Percentiles rank a stretch among this genome's conserved stretches.
phyloP scores from a whole-genome alignment of 2,329 filamentous ascomycete species.

The Aspergillus proliferans region DNA sequence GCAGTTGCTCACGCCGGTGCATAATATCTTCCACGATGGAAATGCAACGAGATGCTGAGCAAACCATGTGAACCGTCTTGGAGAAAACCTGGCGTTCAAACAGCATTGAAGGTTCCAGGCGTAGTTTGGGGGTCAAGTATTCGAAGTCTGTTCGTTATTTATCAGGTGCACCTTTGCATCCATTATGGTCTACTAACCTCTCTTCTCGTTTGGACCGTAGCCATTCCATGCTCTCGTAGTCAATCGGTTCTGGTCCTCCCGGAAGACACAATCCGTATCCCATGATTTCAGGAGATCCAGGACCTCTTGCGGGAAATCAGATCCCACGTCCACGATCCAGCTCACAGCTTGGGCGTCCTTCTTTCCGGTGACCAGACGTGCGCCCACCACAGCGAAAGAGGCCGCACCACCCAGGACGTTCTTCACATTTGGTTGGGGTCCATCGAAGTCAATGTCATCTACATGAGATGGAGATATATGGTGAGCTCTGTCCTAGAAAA shows the following conservation, averaged over 20 bases:
- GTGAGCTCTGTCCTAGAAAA: slow-evolving; percentile 11
- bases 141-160: slow-evolving; percentile 58
- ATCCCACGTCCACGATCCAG: slow-evolving; percentile 87
- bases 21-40: slow-evolving; percentile 68
- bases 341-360: slow-evolving; percentile 63
- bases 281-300: slow-evolving; percentile 62
- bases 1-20: slow-evolving; percentile 40
- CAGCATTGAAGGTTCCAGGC: slow-evolving; percentile 68
- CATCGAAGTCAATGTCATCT: slow-evolving; percentile 88
- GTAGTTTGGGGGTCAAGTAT: slow-evolving; percentile 80
- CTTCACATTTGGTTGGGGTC: slow-evolving; percentile 60
- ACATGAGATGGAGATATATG: slow-evolving; percentile 8
- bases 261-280: slow-evolving; percentile 66
- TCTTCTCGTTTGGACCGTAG: slow-evolving; percentile 65
- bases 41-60: slow-evolving; percentile 69
- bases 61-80: slow-evolving; percentile 81
- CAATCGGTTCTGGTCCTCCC: slow-evolving; percentile 58
- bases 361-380: slow-evolving; percentile 74
- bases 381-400: slow-evolving; percentile 78
- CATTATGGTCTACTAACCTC: slow-evolving; percentile 34
- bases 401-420: slow-evolving; percentile 86
- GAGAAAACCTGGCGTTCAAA: slow-evolving; percentile 60
- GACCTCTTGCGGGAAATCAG: slow-evolving; percentile 71
- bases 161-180: not conserved
- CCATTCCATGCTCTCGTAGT: slow-evolving; percentile 93